A percentile compares a stretch with the other conserved stretches of the same genome.
Evolutionary conservation across 495 filamentous ascomycete species (phyloP).

Genomic region (Trichoderma asperelloides): DNA sequence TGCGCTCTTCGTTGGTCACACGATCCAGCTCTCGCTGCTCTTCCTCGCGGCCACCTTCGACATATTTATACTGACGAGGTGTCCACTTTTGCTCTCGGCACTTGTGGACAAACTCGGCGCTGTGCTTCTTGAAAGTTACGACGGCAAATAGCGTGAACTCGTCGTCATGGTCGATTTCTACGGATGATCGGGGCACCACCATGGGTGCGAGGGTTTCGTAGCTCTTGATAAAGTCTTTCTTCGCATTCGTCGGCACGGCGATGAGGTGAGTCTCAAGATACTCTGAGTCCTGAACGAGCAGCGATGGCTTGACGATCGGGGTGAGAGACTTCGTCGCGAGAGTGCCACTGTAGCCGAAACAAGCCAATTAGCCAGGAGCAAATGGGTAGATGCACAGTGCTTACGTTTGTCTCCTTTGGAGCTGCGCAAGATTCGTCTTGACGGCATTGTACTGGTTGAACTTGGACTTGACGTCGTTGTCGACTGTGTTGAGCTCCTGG

Average conservation of each 20-base stretch:
- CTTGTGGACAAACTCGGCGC: conserved; percentile 77
- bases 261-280: conserved; percentile 93
- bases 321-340: conserved; percentile 87
- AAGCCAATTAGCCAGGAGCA: conserved; percentile 9
- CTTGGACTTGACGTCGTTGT: conserved; percentile 90
- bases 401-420: conserved; percentile 83
- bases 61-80: conserved; percentile 87
- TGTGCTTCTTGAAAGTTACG: conserved; percentile 85
- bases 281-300: conserved; percentile 81
- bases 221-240: conserved; percentile 77
- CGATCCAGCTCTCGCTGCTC: conserved; percentile 77
- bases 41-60: conserved; percentile 78
- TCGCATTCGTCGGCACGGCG: conserved; percentile 65
- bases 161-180: conserved; percentile 67
- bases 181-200: conserved; percentile 82
- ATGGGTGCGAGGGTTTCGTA: conserved; percentile 79
- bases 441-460: conserved; percentile 85
- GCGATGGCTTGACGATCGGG: conserved; percentile 68
- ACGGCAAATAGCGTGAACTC: conserved; percentile 86
- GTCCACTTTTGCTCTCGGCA: conserved; percentile 87
- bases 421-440: conserved; percentile 67
- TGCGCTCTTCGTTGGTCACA: conserved; percentile 70
- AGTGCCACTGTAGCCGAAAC: conserved; percentile 58
- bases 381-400: conserved; percentile 3
- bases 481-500: conserved; percentile 76